Conservation (phyloP, 768 basidiomycete genomes). For the Rubroboletus pulcherrimus region DNA sequence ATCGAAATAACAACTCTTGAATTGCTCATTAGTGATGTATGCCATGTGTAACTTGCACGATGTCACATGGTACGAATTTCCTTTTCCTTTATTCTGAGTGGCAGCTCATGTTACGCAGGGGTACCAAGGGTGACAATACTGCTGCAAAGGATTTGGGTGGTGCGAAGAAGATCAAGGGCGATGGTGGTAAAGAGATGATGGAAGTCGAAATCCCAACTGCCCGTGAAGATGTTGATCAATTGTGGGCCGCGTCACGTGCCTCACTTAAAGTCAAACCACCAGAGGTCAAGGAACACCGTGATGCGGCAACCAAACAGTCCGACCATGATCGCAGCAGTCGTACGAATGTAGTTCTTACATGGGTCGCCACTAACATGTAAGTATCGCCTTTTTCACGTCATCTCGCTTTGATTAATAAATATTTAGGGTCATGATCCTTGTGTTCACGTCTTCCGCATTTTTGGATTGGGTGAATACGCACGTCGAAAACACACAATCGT, state of each 20-base stretch:
- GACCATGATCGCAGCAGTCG: slow-evolving; percentile 83
- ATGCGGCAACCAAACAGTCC: slow-evolving; percentile 83
- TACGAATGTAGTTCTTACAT: slow-evolving; percentile 80
- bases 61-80: slow-evolving; percentile 58
- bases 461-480: slow-evolving; percentile 64
- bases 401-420: background rate
- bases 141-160: slow-evolving; percentile 84
- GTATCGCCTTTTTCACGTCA: slow-evolving; percentile 19
- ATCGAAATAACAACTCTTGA: background rate
- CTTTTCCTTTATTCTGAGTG: background rate
- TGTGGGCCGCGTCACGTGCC: slow-evolving; percentile 76
- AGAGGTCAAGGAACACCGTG: slow-evolving; percentile 78
- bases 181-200: slow-evolving; percentile 81
- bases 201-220: slow-evolving; percentile 82
- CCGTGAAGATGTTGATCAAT: slow-evolving; percentile 81
- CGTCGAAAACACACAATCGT: slow-evolving; percentile 44
- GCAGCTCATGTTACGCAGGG: slow-evolving; percentile 42
- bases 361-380: slow-evolving; percentile 84
- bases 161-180: slow-evolving; percentile 84
- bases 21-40: slow-evolving; percentile 66
- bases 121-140: slow-evolving; percentile 91
- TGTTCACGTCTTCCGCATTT: slow-evolving; percentile 77
- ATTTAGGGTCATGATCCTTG: slow-evolving; percentile 60
- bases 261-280: slow-evolving; percentile 65
- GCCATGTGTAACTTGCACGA: slow-evolving; percentile 92